A percentile compares a stretch with the other conserved stretches of the same genome.
phyloP scores from a whole-genome alignment of 805 yeast species.

The Ogataea naganishii region DNA sequence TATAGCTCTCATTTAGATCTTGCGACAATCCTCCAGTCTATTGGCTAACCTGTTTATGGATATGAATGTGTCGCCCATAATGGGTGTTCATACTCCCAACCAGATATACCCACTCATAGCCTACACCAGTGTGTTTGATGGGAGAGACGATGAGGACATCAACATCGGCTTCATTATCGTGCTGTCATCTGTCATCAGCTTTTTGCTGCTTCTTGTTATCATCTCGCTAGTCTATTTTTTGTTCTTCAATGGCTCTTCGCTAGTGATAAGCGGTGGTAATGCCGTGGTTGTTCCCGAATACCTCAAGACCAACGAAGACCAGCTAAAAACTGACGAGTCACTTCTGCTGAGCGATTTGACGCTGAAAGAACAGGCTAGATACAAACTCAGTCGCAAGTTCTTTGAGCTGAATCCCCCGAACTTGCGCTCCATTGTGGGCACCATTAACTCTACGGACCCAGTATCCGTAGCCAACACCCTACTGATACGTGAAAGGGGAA shows the following conservation, averaged over 20 bases:
- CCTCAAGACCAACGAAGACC: conserved; percentile 9
- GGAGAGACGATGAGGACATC: too few species aligned
- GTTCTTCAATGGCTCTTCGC: conserved; percentile 15
- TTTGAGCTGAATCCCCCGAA: conserved; percentile 15
- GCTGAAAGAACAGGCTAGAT: conserved; percentile 14
- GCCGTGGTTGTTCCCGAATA: conserved; percentile 17
- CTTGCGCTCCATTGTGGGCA: conserved; percentile 16
- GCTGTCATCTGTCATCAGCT: conserved; percentile 17
- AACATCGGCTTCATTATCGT: too few species aligned
- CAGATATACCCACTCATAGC: too few species aligned
- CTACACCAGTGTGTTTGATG: too few species aligned
- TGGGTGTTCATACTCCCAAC: too few species aligned
- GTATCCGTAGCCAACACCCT: conserved; percentile 20
- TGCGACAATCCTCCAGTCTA: too few species aligned
- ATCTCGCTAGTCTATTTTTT: conserved; percentile 17
- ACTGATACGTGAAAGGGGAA: conserved; percentile 27
- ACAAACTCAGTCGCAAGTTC: conserved; percentile 16
- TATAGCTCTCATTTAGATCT: too few species aligned
- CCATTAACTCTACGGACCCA: conserved; percentile 11
- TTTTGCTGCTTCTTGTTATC: conserved; percentile 15
- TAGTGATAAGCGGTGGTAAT: conserved; percentile 8
- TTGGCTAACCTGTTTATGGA: too few species aligned
- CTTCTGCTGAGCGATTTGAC: conserved; percentile 11
- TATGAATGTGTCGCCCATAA: too few species aligned
- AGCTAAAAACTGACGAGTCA: conserved; percentile 11